phyloP scores from a whole-genome alignment of 306 rosid species.

The Lotus japonicus region DNA sequence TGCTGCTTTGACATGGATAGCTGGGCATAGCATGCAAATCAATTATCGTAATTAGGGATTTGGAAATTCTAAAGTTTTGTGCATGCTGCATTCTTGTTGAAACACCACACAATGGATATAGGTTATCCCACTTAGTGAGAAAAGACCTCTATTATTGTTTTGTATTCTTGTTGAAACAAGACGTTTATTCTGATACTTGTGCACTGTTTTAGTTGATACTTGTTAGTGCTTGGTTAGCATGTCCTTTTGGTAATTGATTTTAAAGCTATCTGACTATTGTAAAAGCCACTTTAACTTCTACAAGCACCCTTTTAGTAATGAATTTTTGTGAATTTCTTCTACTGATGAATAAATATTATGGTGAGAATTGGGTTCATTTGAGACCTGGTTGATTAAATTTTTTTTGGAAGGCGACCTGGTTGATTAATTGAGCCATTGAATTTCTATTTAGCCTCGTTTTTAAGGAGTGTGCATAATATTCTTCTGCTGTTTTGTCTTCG shows the following conservation, averaged over 20 bases:
- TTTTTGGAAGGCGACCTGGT: too few species aligned
- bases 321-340: not conserved
- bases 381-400: not conserved
- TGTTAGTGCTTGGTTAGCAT: not conserved
- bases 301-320: not conserved
- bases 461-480: not conserved
- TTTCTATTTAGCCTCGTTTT: not conserved
- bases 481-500: not conserved
- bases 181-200: too few species aligned
- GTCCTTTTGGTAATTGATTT: not conserved
- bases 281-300: not conserved
- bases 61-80: not conserved
- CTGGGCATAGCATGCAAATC: constrained; percentile 7
- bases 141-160: too few species aligned
- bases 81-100: not conserved
- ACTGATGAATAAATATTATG: not conserved
- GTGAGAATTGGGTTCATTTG: not conserved
- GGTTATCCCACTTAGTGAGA: too few species aligned
- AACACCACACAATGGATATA: too few species aligned
- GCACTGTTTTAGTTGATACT: not conserved
- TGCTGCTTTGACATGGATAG: not conserved
- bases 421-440: not conserved
- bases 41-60: not conserved
- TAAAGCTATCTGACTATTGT: not conserved
- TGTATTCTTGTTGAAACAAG: too few species aligned